A percentile compares a stretch with the other conserved stretches of the same genome.
Evolutionary conservation across 225 moss, liverwort and hornwort species (phyloP).

Genomic region (Asterella californica): DNA sequence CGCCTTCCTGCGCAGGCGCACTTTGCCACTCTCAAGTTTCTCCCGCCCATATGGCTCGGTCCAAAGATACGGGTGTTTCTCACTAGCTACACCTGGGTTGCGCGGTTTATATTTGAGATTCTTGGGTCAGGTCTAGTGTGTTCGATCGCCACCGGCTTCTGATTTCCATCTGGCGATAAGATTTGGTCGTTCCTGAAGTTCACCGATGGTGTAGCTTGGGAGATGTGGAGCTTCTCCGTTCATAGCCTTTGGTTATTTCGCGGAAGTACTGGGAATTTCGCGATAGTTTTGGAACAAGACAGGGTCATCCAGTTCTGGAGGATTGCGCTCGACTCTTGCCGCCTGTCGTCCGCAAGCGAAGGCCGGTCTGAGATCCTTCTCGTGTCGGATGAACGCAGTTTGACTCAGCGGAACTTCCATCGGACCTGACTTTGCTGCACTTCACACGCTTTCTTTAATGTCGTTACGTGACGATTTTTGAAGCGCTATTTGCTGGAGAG

Average conservation of each 20-base stretch:
- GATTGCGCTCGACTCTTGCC: not conserved
- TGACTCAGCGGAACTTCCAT: no score
- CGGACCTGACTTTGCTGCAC: no score
- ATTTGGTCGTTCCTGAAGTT: not conserved
- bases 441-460: no score
- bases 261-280: not conserved
- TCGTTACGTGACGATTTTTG: no score
- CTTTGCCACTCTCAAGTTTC: not conserved
- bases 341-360: not conserved
- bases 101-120: not conserved
- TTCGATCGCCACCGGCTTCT: not conserved
- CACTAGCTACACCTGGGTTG: not conserved
- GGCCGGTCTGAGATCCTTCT: no score
- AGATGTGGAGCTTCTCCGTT: not conserved
- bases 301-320: not conserved
- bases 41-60: not conserved
- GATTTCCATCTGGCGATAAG: not conserved
- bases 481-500: no score
- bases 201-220: not conserved
- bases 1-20: not conserved
- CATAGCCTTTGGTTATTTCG: not conserved
- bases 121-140: not conserved
- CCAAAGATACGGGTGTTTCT: not conserved
- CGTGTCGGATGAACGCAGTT: no score
- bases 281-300: not conserved